These are phyloP conservation scores for Fusarium verticillioides DNA, from an alignment of 2,329 filamentous ascomycete genomes.

Conservation along the genomic window DNA sequence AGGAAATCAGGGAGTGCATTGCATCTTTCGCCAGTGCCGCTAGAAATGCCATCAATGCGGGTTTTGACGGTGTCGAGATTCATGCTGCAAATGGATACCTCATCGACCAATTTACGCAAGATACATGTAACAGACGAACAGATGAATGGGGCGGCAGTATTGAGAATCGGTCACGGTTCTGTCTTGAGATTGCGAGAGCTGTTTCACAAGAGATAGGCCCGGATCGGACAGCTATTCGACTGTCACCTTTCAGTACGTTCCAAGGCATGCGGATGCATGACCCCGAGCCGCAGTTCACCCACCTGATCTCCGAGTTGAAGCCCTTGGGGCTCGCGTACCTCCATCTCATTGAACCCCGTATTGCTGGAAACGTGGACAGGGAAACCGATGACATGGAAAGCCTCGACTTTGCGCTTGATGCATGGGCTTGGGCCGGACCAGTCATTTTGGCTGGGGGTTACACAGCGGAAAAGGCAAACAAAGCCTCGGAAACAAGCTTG, in stretches of 20 bases:
- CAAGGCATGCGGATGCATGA: conserved; percentile 70
- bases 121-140: conserved; percentile 57
- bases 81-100: conserved; percentile 26
- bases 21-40: conserved; percentile 10
- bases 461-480: conserved; percentile 38
- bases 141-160: conserved; percentile 66
- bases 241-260: conserved; percentile 69
- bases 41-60: not conserved
- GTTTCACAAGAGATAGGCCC: conserved; percentile 58
- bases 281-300: conserved; percentile 69
- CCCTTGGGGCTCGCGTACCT: conserved; percentile 68
- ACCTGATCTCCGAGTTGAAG: conserved; percentile 64
- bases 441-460: conserved; percentile 52
- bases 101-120: conserved; percentile 19
- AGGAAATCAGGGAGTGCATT: conserved; percentile 9
- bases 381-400: conserved; percentile 48
- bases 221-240: conserved; percentile 64
- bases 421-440: conserved; percentile 44
- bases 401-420: conserved; percentile 46
- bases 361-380: conserved; percentile 55
- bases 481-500: conserved; percentile 44
- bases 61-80: conserved; percentile 17
- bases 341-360: conserved; percentile 69
- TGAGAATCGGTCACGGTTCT: conserved; percentile 58
- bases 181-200: conserved; percentile 59